Base-by-base conservation (phyloP, 2,329 filamentous ascomycete species). In the Phyllosticta capitalensis region DNA sequence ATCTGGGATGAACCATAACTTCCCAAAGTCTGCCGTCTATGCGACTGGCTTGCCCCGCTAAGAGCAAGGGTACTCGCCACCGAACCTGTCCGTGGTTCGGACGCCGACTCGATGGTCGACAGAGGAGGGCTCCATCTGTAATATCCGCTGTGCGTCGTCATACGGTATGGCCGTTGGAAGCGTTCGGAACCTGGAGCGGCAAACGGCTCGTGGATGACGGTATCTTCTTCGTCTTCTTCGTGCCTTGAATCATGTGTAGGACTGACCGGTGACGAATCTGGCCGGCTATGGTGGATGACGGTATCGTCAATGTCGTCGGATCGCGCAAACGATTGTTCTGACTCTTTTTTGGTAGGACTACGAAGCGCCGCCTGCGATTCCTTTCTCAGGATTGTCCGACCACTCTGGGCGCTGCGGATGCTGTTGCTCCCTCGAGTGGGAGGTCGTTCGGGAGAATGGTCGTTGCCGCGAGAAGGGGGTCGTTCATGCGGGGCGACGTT, bases 101-200 rank as follows among this genome's bases (percentile, higher is more conserved):
- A 56, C 17, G 53, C 59, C 52, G 54, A 60, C 54, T 60, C 59
- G 54, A 56, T 60, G 7, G 71, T 74, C 56, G 72, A 74, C 52
- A 74, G 67, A 65, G 72, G 70, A 20, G 72, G 72, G 64, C 71
- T 74, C 71, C 71, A 74, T 53, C 71, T 69, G 62, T 73, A 71
- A 61, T 69, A 22, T 55, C 68, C 67, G 66, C 68, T 69, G 71
- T 71, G 68, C 38, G 38, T 45, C 38, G 67, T 45, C 38, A 45
- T 45, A 45, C 38, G 38, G 38, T 45, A 45, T 45, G 38, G 38
- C 38, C 56, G 54, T 49, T 33, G 20, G 50, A 60, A 51, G 51
- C 10, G 53, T 49, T 26, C 24, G 49, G 50, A 49, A n/a, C 33
- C 20, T 20, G 55, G 38, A 56, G 12, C 38, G 5, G 38, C 17